Percentiles rank a stretch among this genome's conserved stretches.
phyloP scores from a whole-genome alignment of 495 filamentous ascomycete species.

The Neurospora intermedia region DNA sequence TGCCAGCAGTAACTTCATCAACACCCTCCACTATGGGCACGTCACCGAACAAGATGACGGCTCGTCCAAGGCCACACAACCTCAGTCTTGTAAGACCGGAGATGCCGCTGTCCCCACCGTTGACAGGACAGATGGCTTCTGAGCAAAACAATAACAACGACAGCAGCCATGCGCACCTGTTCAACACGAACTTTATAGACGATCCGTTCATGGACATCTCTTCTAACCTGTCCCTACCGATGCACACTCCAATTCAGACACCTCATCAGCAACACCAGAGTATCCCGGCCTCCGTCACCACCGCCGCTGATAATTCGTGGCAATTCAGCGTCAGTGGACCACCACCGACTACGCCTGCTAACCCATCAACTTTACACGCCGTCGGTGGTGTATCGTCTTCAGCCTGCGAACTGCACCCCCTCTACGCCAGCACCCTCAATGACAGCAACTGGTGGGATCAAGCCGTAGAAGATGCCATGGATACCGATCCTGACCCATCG shows the following conservation, averaged over 20 bases:
- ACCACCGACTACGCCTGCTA: not conserved
- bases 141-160: not conserved
- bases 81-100: conserved; percentile 10
- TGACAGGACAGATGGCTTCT: conserved; percentile 21
- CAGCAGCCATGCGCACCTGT: conserved; percentile 8
- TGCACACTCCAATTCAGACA: conserved; percentile 24
- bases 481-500: conserved; percentile 5
- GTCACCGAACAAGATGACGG: conserved; percentile 2
- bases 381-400: conserved; percentile 1
- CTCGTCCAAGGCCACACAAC: conserved; percentile 7
- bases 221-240: conserved; percentile 8
- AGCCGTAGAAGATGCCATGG: conserved; percentile 9
- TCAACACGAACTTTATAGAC: conserved; percentile 22
- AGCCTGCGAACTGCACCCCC: not conserved
- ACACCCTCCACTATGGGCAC: conserved; percentile 17
- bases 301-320: not conserved
- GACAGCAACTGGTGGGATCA: conserved; percentile 23
- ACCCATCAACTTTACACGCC: not conserved
- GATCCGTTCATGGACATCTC: conserved; percentile 25
- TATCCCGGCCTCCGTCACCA: not conserved
- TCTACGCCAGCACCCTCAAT: not conserved
- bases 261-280: conserved; percentile 2
- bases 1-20: not conserved
- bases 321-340: conserved; percentile 2
- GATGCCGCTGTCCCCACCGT: conserved; percentile 23